A percentile compares a stretch with the other conserved stretches of the same genome.
phyloP scores from a whole-genome alignment of 1,284 basidiomycete genomes.

The Leccinum pseudoinsigne region DNA sequence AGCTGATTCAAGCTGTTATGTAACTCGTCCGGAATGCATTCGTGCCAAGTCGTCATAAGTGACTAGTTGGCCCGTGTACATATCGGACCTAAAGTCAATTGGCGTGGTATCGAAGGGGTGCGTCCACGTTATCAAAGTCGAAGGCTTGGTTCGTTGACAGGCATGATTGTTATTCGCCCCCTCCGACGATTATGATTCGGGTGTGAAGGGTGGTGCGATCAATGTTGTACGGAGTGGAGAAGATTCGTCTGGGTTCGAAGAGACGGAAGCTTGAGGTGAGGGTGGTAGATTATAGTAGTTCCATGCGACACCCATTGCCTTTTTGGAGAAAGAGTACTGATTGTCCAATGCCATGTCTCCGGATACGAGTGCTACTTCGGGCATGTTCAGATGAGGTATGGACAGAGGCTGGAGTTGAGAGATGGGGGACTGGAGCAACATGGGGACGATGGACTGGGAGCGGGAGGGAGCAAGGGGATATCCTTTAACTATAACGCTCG shows the following conservation, averaged over 20 bases:
- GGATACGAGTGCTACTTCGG: constrained; percentile 53
- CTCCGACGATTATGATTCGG: constrained; percentile 45
- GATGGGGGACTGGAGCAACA: constrained; percentile 24
- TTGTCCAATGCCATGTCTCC: constrained; percentile 49
- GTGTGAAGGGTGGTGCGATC: constrained; percentile 48
- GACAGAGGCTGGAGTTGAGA: constrained; percentile 41
- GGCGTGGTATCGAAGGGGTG: constrained; percentile 32
- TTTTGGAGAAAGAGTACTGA: constrained; percentile 39
- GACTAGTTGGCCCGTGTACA: no score
- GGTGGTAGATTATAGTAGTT: constrained; percentile 49
- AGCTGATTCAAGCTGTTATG: no score
- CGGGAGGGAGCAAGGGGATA: constrained; percentile 20
- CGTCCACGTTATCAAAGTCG: constrained; percentile 46
- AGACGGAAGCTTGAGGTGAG: constrained; percentile 50
- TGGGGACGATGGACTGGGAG: constrained; percentile 10
- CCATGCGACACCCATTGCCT: constrained; percentile 43
- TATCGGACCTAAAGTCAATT: constrained; percentile 33
- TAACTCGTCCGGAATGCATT: no score
- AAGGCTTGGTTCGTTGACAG: constrained; percentile 71
- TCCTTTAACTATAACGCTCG: constrained; percentile 21
- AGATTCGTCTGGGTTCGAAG: constrained; percentile 44
- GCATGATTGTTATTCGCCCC: constrained; percentile 50
- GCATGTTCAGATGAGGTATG: constrained; percentile 57
- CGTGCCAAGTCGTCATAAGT: no score
- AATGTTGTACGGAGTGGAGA: constrained; percentile 46